These are phyloP conservation scores for Dactylonectria macrodidyma DNA, from an alignment of 2,329 filamentous ascomycete genomes.

Conservation along the genomic window DNA sequence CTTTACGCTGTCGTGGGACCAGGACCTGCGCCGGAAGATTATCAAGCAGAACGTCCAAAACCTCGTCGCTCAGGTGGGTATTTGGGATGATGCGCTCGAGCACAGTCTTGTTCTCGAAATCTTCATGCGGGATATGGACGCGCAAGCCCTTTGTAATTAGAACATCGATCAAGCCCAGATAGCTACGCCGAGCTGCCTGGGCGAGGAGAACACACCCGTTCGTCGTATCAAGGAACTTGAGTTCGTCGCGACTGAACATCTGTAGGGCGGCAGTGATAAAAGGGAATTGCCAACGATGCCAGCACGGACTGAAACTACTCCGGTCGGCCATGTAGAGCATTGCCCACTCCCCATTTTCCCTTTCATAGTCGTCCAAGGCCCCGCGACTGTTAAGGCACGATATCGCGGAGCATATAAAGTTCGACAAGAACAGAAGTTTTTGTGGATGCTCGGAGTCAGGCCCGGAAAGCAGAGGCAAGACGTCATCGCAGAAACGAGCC, in stretches of 20 bases:
- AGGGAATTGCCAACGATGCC: conserved; percentile 35
- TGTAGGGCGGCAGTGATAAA: conserved; percentile 31
- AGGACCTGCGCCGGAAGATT: conserved; percentile 30
- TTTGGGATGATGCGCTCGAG: conserved; percentile 34
- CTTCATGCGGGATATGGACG: conserved; percentile 21
- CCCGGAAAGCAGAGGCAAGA: conserved; percentile 33
- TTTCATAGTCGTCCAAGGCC: conserved; percentile 36
- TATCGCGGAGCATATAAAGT: conserved; percentile 35
- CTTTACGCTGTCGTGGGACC: conserved; percentile 30
- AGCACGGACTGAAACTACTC: conserved; percentile 11
- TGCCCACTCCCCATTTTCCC: conserved; percentile 34
- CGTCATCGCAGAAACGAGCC: conserved; percentile 44
- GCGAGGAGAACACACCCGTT: conserved; percentile 31
- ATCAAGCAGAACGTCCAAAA: conserved; percentile 31
- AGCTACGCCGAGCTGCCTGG: conserved; percentile 22
- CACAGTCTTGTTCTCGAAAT: conserved; percentile 21
- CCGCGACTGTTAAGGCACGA: conserved; percentile 32
- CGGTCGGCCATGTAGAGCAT: conserved; percentile 33
- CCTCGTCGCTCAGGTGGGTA: conserved; percentile 15
- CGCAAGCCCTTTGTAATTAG: conserved; percentile 36
- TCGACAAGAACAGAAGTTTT: conserved; percentile 33
- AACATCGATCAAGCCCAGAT: conserved; percentile 20
- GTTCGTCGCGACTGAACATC: background rate
- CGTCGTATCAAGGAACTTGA: conserved; percentile 22
- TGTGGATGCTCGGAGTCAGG: conserved; percentile 22